Evolutionary conservation across 176 grass and related monocot genomes (phyloP), one percentile per base, ranked within the genome.

Genomic region (Hordeum vulgare): DNA sequence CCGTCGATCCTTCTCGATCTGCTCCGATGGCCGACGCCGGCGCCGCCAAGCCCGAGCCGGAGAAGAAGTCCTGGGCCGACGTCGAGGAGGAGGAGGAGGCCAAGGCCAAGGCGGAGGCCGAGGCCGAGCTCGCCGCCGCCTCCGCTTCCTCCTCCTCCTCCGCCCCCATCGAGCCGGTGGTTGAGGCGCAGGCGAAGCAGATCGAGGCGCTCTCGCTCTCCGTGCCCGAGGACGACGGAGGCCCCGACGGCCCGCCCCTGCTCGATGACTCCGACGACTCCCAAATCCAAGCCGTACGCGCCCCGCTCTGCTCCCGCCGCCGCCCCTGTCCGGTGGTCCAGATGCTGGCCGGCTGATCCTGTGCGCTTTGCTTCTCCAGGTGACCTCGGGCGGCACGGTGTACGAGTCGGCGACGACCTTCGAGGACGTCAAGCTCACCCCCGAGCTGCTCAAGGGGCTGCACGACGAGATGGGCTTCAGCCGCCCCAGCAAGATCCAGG

Each of bases 381-480:
- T 98, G 71, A 98, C 85, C 6, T 90, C 91, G 79, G 91, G 93
- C 4, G 90, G 85, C 80, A 90, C 96, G 47, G 96, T 98, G 70
- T 98, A 98, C 53, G 90, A 92, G 79, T 98, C 96, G 25, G 96
- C 96, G 14, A 53, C 84, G 57, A 85, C 51, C 47, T 98, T 98
- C 26, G 93, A 98, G 90, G 96, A 95, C 83, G 78, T 98, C 45
- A 90, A 85, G 53, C 83, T 98, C n/a, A 90, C 93, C 9, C 80
- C 78, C 35, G 93, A 95, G 82, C 86, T 95, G 49, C 83, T 95
- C 74, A 95, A 80, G 72, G 93, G 96, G 34, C 80, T 98, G 35
- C 88, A 88, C 68, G 85, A 95, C 0, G 96, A 98, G 86, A 95
- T 98, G 96, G 76, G 85, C 27, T 98, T 98, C 85, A 98, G 89